Evolutionary conservation across 139 green algal species (phyloP), one percentile per base, ranked within the genome.

Genomic region (Spirogloea muscicola): DNA sequence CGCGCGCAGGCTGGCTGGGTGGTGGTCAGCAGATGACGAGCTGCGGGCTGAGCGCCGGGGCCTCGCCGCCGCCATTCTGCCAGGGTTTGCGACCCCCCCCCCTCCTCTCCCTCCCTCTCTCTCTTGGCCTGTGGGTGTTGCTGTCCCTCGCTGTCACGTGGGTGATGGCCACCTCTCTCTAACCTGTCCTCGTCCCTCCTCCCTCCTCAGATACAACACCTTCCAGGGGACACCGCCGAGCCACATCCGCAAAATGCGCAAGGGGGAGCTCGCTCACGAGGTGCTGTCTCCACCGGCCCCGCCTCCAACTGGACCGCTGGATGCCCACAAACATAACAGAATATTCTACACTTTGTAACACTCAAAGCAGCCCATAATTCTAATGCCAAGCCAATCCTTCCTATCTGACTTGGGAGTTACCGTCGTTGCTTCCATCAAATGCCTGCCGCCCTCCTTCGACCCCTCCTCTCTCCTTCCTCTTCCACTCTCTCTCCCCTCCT

Each of bases 11-110:
- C 62, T 71, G 44, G 62, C 62, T 7, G 62, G 62, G 43, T 71
- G 62, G 62, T 71, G 62, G 62, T 62, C 29, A 31, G 25, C 18
- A 16, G 62, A 71, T 64, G 62, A 71, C 1, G 62, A 71, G 33
- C 10, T 37, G 5, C 1, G 44, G 38, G 27, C 62, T 9, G 62
- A 71, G 43, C 62, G 41, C 5, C 29, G 41, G 27, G 41, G 43
- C 3, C 27, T 71, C 0, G 33, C 43, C 3, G 44, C 43, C 6
- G 27, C 57, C 4, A n/a, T n/a, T n/a, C n/a, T n/a, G n/a, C n/a
- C n/a, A n/a, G n/a, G n/a, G n/a, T n/a, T n/a, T n/a, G n/a, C n/a
- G n/a, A n/a, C n/a, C n/a, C n/a, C n/a, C n/a, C n/a, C n/a, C n/a
- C n/a, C n/a, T n/a, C n/a, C n/a, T n/a, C n/a, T n/a, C n/a, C n/a